Evolutionary conservation across 306 rosid genomes (phyloP), one percentile per base, ranked within the genome.

Genomic region (Rosa lucieae): DNA sequence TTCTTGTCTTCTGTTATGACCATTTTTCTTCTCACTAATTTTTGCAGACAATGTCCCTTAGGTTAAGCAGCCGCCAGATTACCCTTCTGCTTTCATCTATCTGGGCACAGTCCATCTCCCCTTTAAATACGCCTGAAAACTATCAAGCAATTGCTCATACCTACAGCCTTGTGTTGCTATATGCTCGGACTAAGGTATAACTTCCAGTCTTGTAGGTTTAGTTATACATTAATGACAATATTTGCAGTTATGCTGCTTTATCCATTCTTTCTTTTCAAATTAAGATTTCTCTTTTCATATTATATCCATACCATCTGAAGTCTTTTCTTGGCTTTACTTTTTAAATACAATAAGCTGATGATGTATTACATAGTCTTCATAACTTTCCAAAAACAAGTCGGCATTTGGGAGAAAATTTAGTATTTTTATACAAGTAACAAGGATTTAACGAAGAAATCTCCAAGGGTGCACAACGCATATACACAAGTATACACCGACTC

Each of bases 71-170:
- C 74, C 95, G 84, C 76, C 98, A 93, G 78, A 88, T 93, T 81
- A 84, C 79, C 74, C 89, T 82, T 79, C 68, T 93, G 79, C 84
- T 91, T 76, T 91, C 97, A 58, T 89, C 98, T 81, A 87, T 91
- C 82, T 93, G 98, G 98, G 88, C 84, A 72, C 97, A 91, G 77
- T 89, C 94, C 75, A 72, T 84, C 68, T 91, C 91, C 80, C 89
- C 98, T 68, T 82, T 65, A 78, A 93, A 93, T 86, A 74, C 79
- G 77, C 97, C 98, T 10, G 90, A 81, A 82, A 91, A 90, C 78
- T 93, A 87, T 72, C 97, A 91, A 90, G 98, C 92, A 81, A 86
- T 93, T 76, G 87, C 95, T 82, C 86, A 85, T 82, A 86, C 97
- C 55, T 91, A 89, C 90, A 83, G 90, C 78, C 88, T 93, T 73